A percentile compares a stretch with the other conserved stretches of the same genome.
Evolutionary conservation across 2,329 filamentous ascomycete genomes (phyloP).

Genomic region (Beauveria pseudobassiana): DNA sequence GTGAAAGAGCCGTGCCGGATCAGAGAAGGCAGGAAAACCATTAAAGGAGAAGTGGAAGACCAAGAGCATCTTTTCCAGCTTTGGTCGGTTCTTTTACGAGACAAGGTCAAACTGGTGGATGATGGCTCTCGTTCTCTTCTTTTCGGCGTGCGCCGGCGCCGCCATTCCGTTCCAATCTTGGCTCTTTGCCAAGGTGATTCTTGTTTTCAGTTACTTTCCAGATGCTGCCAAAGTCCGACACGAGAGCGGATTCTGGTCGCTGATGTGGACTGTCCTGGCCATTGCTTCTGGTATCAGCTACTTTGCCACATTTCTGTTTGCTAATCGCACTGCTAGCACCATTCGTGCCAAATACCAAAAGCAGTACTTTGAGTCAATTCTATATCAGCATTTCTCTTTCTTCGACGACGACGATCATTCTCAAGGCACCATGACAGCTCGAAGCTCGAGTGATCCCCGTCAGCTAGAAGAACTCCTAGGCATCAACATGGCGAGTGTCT

Average conservation of each 20-base stretch:
- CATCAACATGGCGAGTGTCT: constrained; percentile 57
- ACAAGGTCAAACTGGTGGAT: constrained; percentile 43
- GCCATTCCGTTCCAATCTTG: constrained; percentile 45
- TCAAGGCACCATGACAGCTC: constrained; percentile 51
- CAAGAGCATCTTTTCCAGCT: constrained; percentile 43
- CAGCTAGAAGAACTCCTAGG: constrained; percentile 56
- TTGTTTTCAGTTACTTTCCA: constrained; percentile 35
- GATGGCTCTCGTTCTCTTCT: constrained; percentile 45
- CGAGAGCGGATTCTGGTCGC: constrained; percentile 52
- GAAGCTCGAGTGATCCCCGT: constrained; percentile 48
- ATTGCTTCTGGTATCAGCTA: constrained; percentile 45
- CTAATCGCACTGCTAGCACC: constrained; percentile 39
- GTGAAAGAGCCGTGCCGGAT: constrained; percentile 39
- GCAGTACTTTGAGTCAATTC: constrained; percentile 53
- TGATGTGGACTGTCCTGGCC: constrained; percentile 58
- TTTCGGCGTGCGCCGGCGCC: constrained; percentile 36
- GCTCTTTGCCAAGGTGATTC: constrained; percentile 47
- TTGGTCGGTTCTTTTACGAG: constrained; percentile 50
- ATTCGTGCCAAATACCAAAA: constrained; percentile 49
- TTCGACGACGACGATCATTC: constrained; percentile 55
- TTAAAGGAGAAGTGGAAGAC: constrained; percentile 28
- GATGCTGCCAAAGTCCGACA: constrained; percentile 26
- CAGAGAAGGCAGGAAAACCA: constrained; percentile 21
- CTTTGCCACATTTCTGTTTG: constrained; percentile 29
- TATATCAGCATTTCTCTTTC: constrained; percentile 51